phyloP scores from a whole-genome alignment of 805 yeast genomes.

The Yarrowia sp. region DNA sequence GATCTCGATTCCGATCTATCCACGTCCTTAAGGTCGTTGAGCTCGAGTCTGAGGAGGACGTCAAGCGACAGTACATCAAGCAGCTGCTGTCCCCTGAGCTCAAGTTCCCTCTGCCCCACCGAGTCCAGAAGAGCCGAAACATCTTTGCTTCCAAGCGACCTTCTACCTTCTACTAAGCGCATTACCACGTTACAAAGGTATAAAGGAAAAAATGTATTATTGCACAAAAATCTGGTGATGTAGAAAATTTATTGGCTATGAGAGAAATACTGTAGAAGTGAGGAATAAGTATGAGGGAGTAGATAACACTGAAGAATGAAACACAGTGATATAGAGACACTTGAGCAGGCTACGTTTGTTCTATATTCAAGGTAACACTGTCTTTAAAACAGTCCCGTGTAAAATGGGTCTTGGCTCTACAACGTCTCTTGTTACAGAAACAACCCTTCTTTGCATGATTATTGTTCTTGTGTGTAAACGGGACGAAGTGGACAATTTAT shows the following conservation, averaged over 20 bases:
- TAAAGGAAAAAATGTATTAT: slow-evolving; percentile 21
- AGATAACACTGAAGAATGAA: too few species aligned
- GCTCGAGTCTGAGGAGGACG: slow-evolving; percentile 95
- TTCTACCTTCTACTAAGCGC: slow-evolving; percentile 87
- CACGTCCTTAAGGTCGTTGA: slow-evolving; percentile 99
- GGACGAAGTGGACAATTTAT: too few species aligned
- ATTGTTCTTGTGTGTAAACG: too few species aligned
- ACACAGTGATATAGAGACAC: too few species aligned
- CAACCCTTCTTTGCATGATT: too few species aligned
- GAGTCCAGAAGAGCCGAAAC: slow-evolving; percentile 86
- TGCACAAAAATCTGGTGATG: not conserved
- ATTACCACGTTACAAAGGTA: not conserved
- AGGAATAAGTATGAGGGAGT: too few species aligned
- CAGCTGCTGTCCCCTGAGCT: slow-evolving; percentile 93
- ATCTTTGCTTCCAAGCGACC: slow-evolving; percentile 92
- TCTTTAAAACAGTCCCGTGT: too few species aligned
- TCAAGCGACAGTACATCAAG: slow-evolving; percentile 98
- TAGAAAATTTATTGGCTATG: not conserved
- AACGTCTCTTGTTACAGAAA: too few species aligned
- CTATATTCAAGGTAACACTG: too few species aligned
- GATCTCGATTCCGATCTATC: slow-evolving; percentile 99
- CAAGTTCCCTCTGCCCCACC: slow-evolving; percentile 99
- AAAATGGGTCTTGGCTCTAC: too few species aligned
- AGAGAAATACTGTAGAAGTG: not conserved
- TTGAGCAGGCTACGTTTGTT: too few species aligned